Evolutionary conservation across 768 basidiomycete genomes (phyloP).

Genomic region (Panellus pusillus): DNA sequence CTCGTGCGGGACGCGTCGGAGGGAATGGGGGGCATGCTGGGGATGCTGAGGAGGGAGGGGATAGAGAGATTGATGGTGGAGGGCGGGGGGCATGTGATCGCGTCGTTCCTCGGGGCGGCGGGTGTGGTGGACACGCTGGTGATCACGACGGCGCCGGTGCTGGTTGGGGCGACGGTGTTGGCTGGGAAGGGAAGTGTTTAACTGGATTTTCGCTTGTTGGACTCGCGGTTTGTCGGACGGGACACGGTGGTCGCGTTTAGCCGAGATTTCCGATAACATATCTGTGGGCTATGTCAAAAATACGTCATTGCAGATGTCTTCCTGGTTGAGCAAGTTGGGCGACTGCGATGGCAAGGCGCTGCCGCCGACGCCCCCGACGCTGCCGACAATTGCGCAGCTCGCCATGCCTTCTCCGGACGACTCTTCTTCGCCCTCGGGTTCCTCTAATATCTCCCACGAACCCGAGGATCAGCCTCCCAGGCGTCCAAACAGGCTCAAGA

Average conservation of each 20-base stretch:
- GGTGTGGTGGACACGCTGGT: conserved; percentile 69
- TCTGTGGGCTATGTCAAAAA: no score
- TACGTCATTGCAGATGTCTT: no score
- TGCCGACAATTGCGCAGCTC: conserved; percentile 17
- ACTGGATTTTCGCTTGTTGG: no score
- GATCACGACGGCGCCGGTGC: conserved; percentile 82
- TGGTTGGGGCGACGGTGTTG: conserved; percentile 76
- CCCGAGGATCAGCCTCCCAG: not conserved
- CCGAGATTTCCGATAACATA: no score
- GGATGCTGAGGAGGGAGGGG: conserved; percentile 50
- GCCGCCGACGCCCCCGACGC: conserved; percentile 5
- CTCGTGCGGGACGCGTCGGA: conserved; percentile 45
- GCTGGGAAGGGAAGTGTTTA: no score
- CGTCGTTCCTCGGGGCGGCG: conserved; percentile 54
- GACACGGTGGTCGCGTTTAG: conserved; percentile 11
- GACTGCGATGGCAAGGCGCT: conserved; percentile 1
- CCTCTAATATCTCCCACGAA: conserved; percentile 17
- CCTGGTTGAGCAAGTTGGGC: no score
- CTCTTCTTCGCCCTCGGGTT: conserved; percentile 10
- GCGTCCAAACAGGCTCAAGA: conserved; percentile 10
- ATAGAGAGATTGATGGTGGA: conserved; percentile 90
- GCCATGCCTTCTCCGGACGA: conserved; percentile 20
- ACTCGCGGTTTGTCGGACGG: not conserved
- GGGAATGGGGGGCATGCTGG: conserved; percentile 49
- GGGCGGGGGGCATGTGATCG: conserved; percentile 85